phyloP scores from a whole-genome alignment of 768 basidiomycete genomes.

The Pholiota microspora region DNA sequence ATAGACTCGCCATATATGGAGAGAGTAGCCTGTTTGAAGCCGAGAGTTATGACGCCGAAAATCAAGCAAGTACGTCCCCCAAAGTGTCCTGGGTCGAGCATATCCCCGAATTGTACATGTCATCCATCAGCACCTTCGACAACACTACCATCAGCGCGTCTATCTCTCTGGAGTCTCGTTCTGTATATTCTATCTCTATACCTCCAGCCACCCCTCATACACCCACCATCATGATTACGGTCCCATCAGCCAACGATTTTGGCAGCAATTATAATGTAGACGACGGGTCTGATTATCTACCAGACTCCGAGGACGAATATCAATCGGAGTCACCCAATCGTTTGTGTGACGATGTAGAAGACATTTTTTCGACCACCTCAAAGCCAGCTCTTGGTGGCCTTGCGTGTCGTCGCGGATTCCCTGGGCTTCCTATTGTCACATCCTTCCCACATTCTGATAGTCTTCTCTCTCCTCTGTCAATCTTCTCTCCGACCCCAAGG shows the following conservation, averaged over 20 bases:
- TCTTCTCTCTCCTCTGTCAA: neutral
- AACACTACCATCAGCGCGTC: slow-evolving; percentile 6
- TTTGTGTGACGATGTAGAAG: neutral
- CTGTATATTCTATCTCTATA: slow-evolving; percentile 1
- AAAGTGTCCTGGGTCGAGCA: neutral
- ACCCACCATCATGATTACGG: slow-evolving; percentile 3
- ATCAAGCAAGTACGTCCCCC: neutral
- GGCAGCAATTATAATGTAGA: neutral
- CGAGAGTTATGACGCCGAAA: neutral
- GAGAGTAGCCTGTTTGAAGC: neutral
- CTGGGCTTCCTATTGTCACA: slow-evolving; percentile 3
- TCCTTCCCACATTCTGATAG: neutral
- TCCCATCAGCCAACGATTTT: neutral
- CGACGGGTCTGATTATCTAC: neutral
- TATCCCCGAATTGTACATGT: neutral
- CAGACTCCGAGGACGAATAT: neutral
- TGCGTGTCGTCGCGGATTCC: slow-evolving; percentile 5
- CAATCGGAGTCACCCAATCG: neutral
- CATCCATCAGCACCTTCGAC: neutral
- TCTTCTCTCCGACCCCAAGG: neutral
- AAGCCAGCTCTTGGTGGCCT: neutral
- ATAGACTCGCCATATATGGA: neutral
- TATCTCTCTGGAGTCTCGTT: slow-evolving; percentile 1
- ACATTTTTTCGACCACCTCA: neutral
- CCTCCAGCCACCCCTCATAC: neutral